Base-by-base conservation (phyloP, 768 basidiomycete genomes). In the Pholiota conissans region DNA sequence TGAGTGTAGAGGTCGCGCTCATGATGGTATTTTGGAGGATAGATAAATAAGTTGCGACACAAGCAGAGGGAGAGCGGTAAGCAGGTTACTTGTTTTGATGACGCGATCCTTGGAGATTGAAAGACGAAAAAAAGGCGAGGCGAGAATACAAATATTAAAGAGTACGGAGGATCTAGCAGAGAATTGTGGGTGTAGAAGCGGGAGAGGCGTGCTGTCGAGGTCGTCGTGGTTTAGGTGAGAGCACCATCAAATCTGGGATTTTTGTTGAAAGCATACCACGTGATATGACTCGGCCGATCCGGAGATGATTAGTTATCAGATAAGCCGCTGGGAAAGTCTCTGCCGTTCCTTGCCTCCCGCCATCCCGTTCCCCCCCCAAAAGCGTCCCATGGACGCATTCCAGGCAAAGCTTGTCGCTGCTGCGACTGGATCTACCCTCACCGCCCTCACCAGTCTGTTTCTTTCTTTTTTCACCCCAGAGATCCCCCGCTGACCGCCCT, bases 331-430 rank as follows among this genome's bases (percentile, higher is more conserved):
- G 24, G 13, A 29, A 28, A 42, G 30, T 28, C 29, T 20, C 54
- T 3, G 48, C 51, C 53, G 52, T 55, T 45, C 27, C 52, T 49
- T 56, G 59, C 32, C 34, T 28, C 35, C 52, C 24, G 34, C 63
- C 60, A 47, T 52, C 58, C 30, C 29, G 24, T 27, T 49, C 55
- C 20, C 47, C n/a, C 49, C 53, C 49, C 57, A 55, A 46, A 52
- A 60, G 55, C 53, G 55, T 63, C 56, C 60, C 72, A 89, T 91
- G 90, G 85, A 90, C 62, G 81, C 84, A 52, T 85, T 90, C 69
- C 76, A 85, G 57, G 91, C 92, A 64, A 93, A 93, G 72, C 78
- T 91, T 67, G 76, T 87, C 65, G 92, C 90, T 20, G 92, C 90
- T 1, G 85, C 89, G 32, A 82, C 84, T 42, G 92, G 92, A 50